These are phyloP conservation scores for Meyerozyma sp. DNA, from an alignment of 1,139 yeast genomes.

Conservation along the genomic window DNA sequence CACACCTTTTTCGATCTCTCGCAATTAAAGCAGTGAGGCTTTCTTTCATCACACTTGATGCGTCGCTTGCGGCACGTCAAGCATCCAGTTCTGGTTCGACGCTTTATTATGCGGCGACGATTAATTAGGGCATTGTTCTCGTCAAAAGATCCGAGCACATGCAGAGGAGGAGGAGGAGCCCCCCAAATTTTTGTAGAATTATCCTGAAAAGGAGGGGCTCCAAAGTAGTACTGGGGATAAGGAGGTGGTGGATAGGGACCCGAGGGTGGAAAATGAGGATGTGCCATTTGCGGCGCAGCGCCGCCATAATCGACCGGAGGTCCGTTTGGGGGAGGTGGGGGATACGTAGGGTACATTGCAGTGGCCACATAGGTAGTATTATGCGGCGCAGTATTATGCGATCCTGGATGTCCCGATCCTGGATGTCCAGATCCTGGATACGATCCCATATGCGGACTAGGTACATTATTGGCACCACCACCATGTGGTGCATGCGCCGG, in stretches of 20 bases:
- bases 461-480: no score
- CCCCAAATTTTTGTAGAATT: neutral
- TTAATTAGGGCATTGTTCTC: conserved; percentile 32
- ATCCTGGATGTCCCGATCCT: no score
- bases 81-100: conserved; percentile 25
- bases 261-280: neutral
- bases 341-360: no score
- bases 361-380: no score
- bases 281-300: neutral
- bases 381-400: no score
- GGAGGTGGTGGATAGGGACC: neutral
- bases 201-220: neutral
- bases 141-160: conserved; percentile 12
- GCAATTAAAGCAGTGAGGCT: conserved; percentile 70
- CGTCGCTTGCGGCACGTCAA: conserved; percentile 25
- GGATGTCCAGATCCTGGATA: no score
- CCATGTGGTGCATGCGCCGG: neutral
- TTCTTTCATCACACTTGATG: conserved; percentile 35
- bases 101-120: conserved; percentile 35
- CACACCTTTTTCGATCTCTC: conserved; percentile 66
- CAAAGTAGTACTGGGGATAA: neutral
- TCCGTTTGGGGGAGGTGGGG: no score
- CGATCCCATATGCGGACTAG: no score
- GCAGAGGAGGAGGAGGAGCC: conserved; percentile 1
- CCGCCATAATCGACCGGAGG: neutral